Evolutionary conservation across 345 rosid genomes (phyloP).

Genomic region (Pistacia vera): DNA sequence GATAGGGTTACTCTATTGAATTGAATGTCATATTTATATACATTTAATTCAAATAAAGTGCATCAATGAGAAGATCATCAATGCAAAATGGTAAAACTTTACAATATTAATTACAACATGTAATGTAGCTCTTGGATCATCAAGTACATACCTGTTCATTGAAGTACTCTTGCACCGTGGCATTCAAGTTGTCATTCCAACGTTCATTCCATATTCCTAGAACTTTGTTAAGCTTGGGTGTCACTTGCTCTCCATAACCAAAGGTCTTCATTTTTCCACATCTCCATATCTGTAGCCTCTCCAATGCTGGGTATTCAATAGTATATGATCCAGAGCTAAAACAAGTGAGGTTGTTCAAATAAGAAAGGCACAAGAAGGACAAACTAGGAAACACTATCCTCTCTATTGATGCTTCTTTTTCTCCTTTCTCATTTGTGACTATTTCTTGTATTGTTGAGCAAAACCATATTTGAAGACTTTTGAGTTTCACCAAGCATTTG

Average conservation of each 20-base stretch:
- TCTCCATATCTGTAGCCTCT: not conserved
- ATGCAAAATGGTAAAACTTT: too few relatives aligned
- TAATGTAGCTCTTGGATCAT: too few relatives aligned
- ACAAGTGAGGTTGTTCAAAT: not conserved
- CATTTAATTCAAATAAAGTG: too few relatives aligned
- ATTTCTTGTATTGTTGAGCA: not conserved
- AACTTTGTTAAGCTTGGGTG: not conserved
- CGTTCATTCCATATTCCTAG: fast-evolving
- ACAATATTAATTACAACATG: not conserved
- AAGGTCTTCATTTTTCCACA: not conserved
- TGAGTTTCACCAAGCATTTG: not conserved
- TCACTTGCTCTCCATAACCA: not conserved
- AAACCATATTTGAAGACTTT: fast-evolving
- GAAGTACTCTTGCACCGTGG: too few relatives aligned
- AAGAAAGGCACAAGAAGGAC: too few relatives aligned
- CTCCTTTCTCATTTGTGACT: not conserved
- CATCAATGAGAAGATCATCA: too few relatives aligned
- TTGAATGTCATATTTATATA: too few relatives aligned
- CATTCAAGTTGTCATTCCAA: too few relatives aligned
- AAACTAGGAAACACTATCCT: not conserved
- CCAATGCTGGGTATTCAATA: not conserved
- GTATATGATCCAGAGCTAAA: not conserved
- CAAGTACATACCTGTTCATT: too few relatives aligned
- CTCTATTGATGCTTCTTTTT: not conserved
- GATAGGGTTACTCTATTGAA: too few relatives aligned